A percentile compares a stretch with the other conserved stretches of the same genome.
phyloP scores from a whole-genome alignment of 805 yeast species.

The Lipomyces kockii region DNA sequence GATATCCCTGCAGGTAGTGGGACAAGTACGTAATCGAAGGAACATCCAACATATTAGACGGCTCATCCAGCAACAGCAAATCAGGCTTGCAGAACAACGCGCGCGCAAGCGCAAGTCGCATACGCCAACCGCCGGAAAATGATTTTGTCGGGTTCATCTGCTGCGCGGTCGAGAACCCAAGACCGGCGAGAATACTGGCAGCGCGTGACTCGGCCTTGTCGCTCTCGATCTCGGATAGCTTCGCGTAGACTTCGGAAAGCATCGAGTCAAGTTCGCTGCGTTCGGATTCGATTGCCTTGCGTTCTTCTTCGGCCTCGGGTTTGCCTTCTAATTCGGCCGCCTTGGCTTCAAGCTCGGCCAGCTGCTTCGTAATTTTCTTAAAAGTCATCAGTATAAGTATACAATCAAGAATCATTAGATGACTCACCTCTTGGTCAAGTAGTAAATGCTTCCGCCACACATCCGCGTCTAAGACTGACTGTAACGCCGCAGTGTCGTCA shows the following conservation, averaged over 20 bases:
- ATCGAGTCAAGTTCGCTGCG: conserved; percentile 82
- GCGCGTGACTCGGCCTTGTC: conserved; percentile 98
- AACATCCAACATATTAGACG: conserved; percentile 99
- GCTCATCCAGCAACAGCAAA: conserved; percentile 91
- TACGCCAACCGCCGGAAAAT: conserved; percentile 99
- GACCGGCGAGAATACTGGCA: conserved; percentile 87
- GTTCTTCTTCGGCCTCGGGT: conserved; percentile 54
- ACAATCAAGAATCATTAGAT: neutral
- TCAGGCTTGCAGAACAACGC: conserved; percentile 98
- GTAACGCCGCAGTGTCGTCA: conserved; percentile 87
- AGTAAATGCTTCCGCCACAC: conserved; percentile 95
- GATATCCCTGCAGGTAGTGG: conserved; percentile 84
- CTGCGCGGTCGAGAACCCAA: conserved; percentile 89
- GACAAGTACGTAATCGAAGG: conserved; percentile 96
- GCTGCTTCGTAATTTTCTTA: conserved; percentile 58
- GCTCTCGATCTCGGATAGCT: conserved; percentile 89
- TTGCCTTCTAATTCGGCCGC: conserved; percentile 55
- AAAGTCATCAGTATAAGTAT: neutral
- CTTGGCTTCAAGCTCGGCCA: conserved; percentile 72
- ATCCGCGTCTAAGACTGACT: conserved; percentile 97
- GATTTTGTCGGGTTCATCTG: conserved; percentile 83
- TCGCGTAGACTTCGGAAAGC: conserved; percentile 77
- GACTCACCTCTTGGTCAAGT: conserved; percentile 60
- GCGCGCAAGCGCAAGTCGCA: conserved; percentile 97
- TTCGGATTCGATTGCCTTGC: conserved; percentile 82